phyloP scores from a whole-genome alignment of 2,329 filamentous ascomycete species.

The Colletotrichum eremochloae region DNA sequence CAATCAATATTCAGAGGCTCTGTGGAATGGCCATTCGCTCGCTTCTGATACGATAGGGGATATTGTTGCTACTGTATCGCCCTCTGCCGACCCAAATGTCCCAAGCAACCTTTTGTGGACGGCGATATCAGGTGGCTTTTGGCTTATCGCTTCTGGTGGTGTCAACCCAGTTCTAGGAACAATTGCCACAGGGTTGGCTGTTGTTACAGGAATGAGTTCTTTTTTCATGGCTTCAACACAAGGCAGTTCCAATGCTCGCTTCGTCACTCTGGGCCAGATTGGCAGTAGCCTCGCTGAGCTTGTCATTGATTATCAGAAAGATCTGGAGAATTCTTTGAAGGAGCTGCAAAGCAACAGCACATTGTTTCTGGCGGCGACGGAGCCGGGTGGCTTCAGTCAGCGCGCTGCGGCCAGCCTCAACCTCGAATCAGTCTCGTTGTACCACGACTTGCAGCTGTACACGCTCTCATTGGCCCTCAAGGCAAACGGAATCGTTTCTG shows the following conservation, averaged over 20 bases:
- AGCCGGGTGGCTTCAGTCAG: slow-evolving; percentile 46
- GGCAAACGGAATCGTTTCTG: slow-evolving; percentile 45
- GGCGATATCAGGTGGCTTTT: slow-evolving; percentile 43
- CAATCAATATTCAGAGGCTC: slow-evolving; percentile 48
- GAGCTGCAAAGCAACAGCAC: slow-evolving; percentile 44
- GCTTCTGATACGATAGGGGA: slow-evolving; percentile 46
- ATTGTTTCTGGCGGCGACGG: slow-evolving; percentile 43
- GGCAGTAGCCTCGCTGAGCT: slow-evolving; percentile 44
- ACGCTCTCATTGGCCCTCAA: slow-evolving; percentile 44
- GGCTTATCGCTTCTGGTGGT: slow-evolving; percentile 38
- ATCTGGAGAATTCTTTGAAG: slow-evolving; percentile 42
- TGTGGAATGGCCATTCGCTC: slow-evolving; percentile 46
- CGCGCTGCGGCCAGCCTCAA: slow-evolving; percentile 46
- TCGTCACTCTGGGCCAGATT: slow-evolving; percentile 47
- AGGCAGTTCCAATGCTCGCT: slow-evolving; percentile 44
- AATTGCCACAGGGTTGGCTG: slow-evolving; percentile 37
- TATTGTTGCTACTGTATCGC: slow-evolving; percentile 47
- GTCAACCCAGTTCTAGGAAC: slow-evolving; percentile 37
- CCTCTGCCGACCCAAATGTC: slow-evolving; percentile 43
- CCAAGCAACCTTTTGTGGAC: slow-evolving; percentile 44
- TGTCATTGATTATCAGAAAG: slow-evolving; percentile 46
- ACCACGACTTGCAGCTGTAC: slow-evolving; percentile 45
- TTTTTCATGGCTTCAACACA: slow-evolving; percentile 32
- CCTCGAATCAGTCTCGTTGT: slow-evolving; percentile 44
- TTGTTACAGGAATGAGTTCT: slow-evolving; percentile 28